phyloP scores from a whole-genome alignment of 805 yeast species.

The Metschnikowia aberdeeniae region DNA sequence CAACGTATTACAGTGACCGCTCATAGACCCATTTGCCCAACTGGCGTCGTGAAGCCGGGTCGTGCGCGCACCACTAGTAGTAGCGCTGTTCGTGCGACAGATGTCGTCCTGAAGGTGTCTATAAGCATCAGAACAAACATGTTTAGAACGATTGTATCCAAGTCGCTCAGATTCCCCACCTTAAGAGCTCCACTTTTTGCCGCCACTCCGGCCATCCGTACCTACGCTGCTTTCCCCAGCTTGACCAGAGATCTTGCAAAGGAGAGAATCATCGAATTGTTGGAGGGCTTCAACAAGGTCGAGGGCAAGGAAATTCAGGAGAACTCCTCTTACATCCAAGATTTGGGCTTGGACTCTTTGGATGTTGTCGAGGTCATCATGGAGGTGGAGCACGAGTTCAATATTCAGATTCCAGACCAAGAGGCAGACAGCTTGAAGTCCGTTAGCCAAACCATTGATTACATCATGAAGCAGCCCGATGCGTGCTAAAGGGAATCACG shows the following conservation, averaged over 20 bases:
- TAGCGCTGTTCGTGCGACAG: slow-evolving; percentile 1
- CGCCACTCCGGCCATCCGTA: slow-evolving; percentile 21
- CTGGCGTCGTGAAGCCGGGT: background rate
- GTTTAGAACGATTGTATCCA: slow-evolving; percentile 30
- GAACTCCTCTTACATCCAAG: slow-evolving; percentile 33
- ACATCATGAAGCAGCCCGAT: slow-evolving; percentile 39
- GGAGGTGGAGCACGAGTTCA: slow-evolving; percentile 47
- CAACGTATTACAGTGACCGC: too few relatives aligned
- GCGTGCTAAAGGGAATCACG: slow-evolving; percentile 24
- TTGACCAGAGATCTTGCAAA: slow-evolving; percentile 59
- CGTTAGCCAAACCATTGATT: slow-evolving; percentile 44
- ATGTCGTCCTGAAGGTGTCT: background rate
- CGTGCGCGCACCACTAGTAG: slow-evolving; percentile 4
- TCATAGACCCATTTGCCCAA: too few relatives aligned
- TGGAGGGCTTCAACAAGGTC: slow-evolving; percentile 62
- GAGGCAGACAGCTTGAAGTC: slow-evolving; percentile 45
- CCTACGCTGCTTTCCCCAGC: slow-evolving; percentile 56
- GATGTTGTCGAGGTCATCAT: slow-evolving; percentile 45
- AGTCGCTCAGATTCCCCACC: slow-evolving; percentile 17
- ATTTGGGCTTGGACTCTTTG: slow-evolving; percentile 45
- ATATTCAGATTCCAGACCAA: slow-evolving; percentile 44
- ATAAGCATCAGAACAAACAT: slow-evolving; percentile 14
- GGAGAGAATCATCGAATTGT: slow-evolving; percentile 58
- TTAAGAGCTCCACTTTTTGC: slow-evolving; percentile 16
- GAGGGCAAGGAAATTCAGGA: slow-evolving; percentile 38